Conservation (phyloP, 495 filamentous ascomycete species). For the Xylaria acuta region DNA sequence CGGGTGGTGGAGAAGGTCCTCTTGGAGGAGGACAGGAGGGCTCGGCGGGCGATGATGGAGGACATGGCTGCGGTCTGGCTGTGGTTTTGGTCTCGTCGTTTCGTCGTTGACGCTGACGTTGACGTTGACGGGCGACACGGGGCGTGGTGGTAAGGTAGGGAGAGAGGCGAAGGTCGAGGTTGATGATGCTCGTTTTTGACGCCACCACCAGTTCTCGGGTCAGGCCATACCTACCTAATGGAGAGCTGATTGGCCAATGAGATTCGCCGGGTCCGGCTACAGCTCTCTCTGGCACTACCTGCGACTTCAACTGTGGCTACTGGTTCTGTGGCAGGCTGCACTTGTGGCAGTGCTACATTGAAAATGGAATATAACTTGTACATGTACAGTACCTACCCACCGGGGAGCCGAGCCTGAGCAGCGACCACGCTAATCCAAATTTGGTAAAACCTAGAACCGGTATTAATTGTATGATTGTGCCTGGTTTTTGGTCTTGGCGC, state of each 20-base stretch:
- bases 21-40: constrained; percentile 33
- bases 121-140: background rate
- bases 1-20: constrained; percentile 53
- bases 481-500: constrained; percentile 3
- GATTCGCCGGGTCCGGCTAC: background rate
- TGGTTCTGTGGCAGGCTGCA: background rate
- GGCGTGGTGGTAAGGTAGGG: background rate
- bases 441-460: background rate
- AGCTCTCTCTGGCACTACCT: background rate
- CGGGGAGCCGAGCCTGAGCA: too few relatives aligned
- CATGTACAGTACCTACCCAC: background rate
- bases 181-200: constrained; percentile 9
- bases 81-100: background rate
- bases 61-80: constrained; percentile 45
- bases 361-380: background rate
- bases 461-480: background rate
- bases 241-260: constrained; percentile 26
- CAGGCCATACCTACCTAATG: constrained; percentile 17
- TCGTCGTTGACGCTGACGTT: too few relatives aligned
- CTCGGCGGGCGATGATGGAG: constrained; percentile 55
- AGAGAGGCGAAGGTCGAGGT: background rate
- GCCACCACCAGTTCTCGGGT: background rate
- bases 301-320: constrained; percentile 1
- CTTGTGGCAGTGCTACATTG: background rate
- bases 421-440: too few relatives aligned